These are phyloP conservation scores for Coemansia aciculifera DNA, from an alignment of 192 early-diverging fungal species.

Conservation along the genomic window DNA sequence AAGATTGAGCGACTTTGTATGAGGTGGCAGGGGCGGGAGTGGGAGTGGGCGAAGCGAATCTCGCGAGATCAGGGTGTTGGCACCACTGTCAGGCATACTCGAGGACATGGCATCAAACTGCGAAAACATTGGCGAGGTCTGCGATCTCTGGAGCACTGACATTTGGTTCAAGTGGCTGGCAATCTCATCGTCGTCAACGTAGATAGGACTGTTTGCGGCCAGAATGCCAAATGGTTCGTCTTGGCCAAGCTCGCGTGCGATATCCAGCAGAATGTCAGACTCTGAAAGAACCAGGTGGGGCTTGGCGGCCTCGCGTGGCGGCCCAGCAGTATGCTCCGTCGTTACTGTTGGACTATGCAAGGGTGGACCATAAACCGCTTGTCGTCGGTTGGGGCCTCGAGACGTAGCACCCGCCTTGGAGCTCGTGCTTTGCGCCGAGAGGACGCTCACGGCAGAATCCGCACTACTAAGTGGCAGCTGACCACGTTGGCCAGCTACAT, in stretches of 20 bases:
- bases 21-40: constrained; percentile 24
- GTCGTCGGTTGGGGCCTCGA: constrained; percentile 25
- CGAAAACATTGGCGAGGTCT: constrained; percentile 23
- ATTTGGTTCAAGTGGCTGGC: constrained; percentile 31
- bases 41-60: constrained; percentile 21
- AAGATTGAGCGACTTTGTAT: constrained; percentile 28
- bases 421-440: constrained; percentile 14
- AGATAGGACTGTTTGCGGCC: constrained; percentile 26
- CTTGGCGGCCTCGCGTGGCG: constrained; percentile 7
- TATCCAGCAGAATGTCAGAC: constrained; percentile 41
- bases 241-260: constrained; percentile 52
- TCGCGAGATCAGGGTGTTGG: background rate
- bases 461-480: constrained; percentile 22
- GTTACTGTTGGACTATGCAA: constrained; percentile 14
- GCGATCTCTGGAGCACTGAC: constrained; percentile 20
- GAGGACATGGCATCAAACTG: constrained; percentile 22
- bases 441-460: constrained; percentile 18
- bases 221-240: constrained; percentile 31
- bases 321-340: constrained; percentile 4
- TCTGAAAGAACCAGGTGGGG: constrained; percentile 6
- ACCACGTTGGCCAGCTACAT: background rate
- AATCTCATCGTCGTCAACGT: constrained; percentile 41
- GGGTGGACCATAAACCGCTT: constrained; percentile 40
- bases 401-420: background rate
- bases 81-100: constrained; percentile 1